Conservation (phyloP, 805 yeast species). For the Ogataea paraovalis region DNA sequence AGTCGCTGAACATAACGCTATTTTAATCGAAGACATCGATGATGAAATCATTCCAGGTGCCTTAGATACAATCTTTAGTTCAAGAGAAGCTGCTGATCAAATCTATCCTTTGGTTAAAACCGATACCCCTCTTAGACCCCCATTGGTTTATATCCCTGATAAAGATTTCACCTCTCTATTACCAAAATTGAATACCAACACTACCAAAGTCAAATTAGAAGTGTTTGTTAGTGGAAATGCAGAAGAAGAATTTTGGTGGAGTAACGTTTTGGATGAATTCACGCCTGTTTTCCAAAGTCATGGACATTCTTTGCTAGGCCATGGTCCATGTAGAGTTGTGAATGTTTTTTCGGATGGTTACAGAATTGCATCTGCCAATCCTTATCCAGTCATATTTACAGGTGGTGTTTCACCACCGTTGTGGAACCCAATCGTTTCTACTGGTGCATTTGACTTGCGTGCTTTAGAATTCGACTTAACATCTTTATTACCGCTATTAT, state of each 20-base stretch:
- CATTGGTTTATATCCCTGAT: constrained; percentile 43
- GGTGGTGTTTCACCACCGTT: constrained; percentile 79
- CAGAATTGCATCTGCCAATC: constrained; percentile 58
- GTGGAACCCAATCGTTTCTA: constrained; percentile 79
- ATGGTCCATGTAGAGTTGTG: constrained; percentile 69
- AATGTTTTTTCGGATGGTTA: constrained; percentile 57
- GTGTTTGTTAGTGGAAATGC: constrained; percentile 71
- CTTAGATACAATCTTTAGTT: constrained; percentile 24
- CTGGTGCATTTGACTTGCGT: constrained; percentile 68
- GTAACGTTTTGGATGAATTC: constrained; percentile 49
- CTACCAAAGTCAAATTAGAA: constrained; percentile 56
- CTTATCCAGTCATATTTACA: constrained; percentile 71
- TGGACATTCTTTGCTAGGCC: constrained; percentile 46
- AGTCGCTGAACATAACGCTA: background rate
- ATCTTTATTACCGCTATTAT: constrained; percentile 63
- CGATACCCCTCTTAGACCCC: constrained; percentile 31
- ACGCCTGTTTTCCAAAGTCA: constrained; percentile 35
- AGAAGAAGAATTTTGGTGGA: constrained; percentile 82
- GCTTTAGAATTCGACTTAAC: constrained; percentile 70
- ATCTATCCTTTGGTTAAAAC: constrained; percentile 36
- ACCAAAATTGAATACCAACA: constrained; percentile 48
- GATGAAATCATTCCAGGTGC: constrained; percentile 22
- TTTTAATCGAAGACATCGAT: constrained; percentile 7
- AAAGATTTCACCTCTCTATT: constrained; percentile 34
- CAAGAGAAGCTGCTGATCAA: constrained; percentile 35